Evolutionary conservation across 129 eudicot genomes (phyloP), one percentile per base, ranked within the genome.

Genomic region (Flaveria trinervia): DNA sequence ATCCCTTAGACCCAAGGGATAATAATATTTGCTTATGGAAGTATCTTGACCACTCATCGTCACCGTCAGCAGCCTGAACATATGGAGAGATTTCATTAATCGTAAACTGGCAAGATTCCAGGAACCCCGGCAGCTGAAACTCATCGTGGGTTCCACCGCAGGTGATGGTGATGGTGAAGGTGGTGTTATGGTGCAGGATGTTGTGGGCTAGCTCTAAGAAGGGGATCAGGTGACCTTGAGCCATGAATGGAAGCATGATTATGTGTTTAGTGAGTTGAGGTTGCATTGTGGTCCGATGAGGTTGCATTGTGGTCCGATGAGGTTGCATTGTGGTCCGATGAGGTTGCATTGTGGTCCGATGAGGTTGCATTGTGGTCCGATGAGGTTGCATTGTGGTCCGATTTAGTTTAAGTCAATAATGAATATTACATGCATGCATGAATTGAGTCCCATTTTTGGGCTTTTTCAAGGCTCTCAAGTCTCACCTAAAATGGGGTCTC

Each of bases 181-280:
- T 69, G 44, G 74, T 62, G 28, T 80, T 74, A 68, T 57, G 77
- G 26, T 82, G 70, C 36, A 72, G 86, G 80, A 86, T 68, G 12
- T 78, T 59, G 68, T 77, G 71, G 33, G 96, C 88, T 65, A 87
- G 57, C n/a, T 79, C 84, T 10, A 85, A 7, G 70, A 89, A 87
- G 13, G 96, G 96, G n/a, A 85, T 80, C 5, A 89, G 77, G 20
- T 89, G 96, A 65, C 96, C 96, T 65, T 85, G 89, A 0, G 90
- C 96, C 88, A 87, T 78, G 67, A 67, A 81, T 18, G 96, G 96
- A 1, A 89, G 71, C 83, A 89, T 77, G 48, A 89, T 74, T 68
- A 89, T 76, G 79, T 87, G 88, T 52, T 28, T 66, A 1, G 9
- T 43, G n/a, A n/a, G n/a, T n/a, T n/a, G n/a, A n/a, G n/a, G n/a